Evolutionary conservation across 108 stramenopile genomes (phyloP), one percentile per base, ranked within the genome.

Genomic region (Cyclotella kingstonii): DNA sequence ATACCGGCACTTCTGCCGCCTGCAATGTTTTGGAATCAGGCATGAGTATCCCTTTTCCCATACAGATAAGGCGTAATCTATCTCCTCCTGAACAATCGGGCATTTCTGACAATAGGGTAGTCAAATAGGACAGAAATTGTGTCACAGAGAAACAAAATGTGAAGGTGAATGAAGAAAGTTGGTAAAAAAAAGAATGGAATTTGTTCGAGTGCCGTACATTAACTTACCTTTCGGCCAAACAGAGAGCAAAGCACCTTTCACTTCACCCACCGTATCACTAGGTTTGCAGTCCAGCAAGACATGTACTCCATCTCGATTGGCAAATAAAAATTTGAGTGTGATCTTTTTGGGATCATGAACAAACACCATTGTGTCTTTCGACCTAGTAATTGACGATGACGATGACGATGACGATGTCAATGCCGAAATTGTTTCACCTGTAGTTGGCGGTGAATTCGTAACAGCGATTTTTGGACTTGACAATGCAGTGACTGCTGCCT

Each of bases 31-130:
- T 62, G 6, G 86, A 59, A 54, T 89, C 86, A 9, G 91, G 91
- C 79, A 81, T 85, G 11, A 93, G 60, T 26, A 87, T 76, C 29
- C 88, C 91, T 54, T 90, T 89, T n/a, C 91, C 91, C 91, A 93
- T 93, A 54, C 91, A 89, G 65, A 93, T 84, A 38, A 93, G 71
- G 7, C 91, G 57, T 52, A 93, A 23, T 44, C 65, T 69, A 35
- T 89, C 85, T 14, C 87, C 84, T 62, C 75, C 79, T 10, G 70
- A 64, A 69, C 86, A 88, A 40, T 53, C 54, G 7, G 84, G 81
- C 49, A 87, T 60, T 41, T 78, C 89, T 84, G 49, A 12, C 42
- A 18, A 42, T 23, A 45, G 31, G 7, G 7, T 45, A n/a, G 17
- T 2, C 9, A 5, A 2, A 18, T 29, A 6, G 3, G 35, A 2